These are phyloP conservation scores for Coemansia sp. DNA, from an alignment of 192 early-diverging fungal species.

Conservation along the genomic window DNA sequence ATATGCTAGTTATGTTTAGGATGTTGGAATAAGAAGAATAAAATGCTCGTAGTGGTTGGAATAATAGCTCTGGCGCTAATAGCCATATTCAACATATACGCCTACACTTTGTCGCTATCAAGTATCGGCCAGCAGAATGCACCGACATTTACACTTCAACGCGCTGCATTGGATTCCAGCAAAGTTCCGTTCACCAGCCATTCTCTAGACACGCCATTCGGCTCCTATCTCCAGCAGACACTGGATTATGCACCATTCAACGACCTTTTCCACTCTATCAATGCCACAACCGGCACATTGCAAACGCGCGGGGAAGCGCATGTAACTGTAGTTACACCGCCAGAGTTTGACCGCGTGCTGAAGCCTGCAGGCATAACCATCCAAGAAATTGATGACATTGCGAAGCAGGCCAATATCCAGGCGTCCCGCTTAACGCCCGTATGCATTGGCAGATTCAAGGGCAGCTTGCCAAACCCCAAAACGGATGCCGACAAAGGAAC, in stretches of 20 bases:
- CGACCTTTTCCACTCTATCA: slow-evolving; percentile 54
- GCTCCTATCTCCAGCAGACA: slow-evolving; percentile 60
- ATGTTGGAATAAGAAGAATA: background rate
- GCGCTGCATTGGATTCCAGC: slow-evolving; percentile 39
- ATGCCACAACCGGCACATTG: slow-evolving; percentile 43
- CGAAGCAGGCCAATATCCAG: slow-evolving; percentile 57
- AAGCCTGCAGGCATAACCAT: slow-evolving; percentile 62
- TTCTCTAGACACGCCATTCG: slow-evolving; percentile 23
- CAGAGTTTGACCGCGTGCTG: slow-evolving; percentile 60
- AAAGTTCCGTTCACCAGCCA: slow-evolving; percentile 54
- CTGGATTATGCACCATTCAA: slow-evolving; percentile 58
- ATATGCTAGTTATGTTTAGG: too few relatives aligned
- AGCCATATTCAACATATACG: too few relatives aligned
- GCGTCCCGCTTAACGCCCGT: slow-evolving; percentile 52
- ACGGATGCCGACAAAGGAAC: slow-evolving; percentile 9
- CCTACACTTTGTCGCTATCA: too few relatives aligned
- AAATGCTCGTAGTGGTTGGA: too few relatives aligned
- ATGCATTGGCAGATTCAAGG: slow-evolving; percentile 61
- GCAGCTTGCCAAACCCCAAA: slow-evolving; percentile 30
- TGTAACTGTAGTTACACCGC: slow-evolving; percentile 66
- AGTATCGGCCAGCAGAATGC: background rate
- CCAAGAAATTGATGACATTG: slow-evolving; percentile 61
- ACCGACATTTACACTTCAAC: slow-evolving; percentile 34
- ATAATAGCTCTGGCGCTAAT: too few relatives aligned
- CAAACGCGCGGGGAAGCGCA: slow-evolving; percentile 65